Conservation (phyloP, 306 rosid genomes). For the Cucumis sativus region Cucumber_9930_V3 NC_026661.2:21178501-21179000, state of each 20-base stretch:
- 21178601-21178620: too few species aligned
- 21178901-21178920: constrained; percentile 80
- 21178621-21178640: too few species aligned
- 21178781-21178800: too few species aligned
- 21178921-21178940: constrained; percentile 99
- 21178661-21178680: too few species aligned
- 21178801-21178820: not conserved
- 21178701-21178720: too few species aligned
- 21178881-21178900: constrained; percentile 74
- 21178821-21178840: constrained; percentile 91
- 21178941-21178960: constrained; percentile 73
- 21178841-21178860: constrained; percentile 89
- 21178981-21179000: constrained; percentile 9
- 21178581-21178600: too few species aligned
- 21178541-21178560: not conserved
- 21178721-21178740: too few species aligned
- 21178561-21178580: too few species aligned
- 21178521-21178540: constrained; percentile 5
- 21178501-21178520: not conserved
- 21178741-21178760: too few species aligned
- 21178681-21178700: too few species aligned
- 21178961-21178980: constrained; percentile 25
- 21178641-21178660: too few species aligned
- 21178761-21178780: too few species aligned
- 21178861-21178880: constrained; percentile 98